Evolutionary conservation across 2,329 filamentous ascomycete genomes (phyloP), one percentile per base, ranked within the genome.

Genomic region (Penicillium sumatraense): DNA sequence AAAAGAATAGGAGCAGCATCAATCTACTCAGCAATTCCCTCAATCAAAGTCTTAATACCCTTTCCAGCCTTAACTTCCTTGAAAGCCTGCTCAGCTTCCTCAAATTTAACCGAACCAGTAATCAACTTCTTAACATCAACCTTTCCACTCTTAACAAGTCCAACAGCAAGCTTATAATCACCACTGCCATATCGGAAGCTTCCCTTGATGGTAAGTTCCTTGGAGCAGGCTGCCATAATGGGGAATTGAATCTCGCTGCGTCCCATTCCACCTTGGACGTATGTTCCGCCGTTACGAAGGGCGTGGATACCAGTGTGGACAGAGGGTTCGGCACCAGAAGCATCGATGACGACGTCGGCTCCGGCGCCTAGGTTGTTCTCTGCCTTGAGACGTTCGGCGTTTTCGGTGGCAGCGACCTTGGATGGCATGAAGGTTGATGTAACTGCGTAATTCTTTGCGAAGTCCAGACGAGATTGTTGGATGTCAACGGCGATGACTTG

Each of bases 211-310:
- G 88, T 96, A 49, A 96, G 81, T 80, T 98, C 93, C 79, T 97
- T 97, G 48, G 87, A 83, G 73, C 92, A 96, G 70, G 96, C 81
- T 5, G 90, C 89, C 84, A 93, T 90, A 72, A 98, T 96, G 49
- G 93, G 93, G 80, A 97, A 96, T 8, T 77, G 89, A 73, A 97
- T 93, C 68, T 96, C 90, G 35, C 86, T 75, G 71, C 89, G 89
- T 69, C 93, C 93, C 91, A 97, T 96, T 52, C 93, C 93, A 56
- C 87, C 91, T 78, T 96, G 91, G 8, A 96, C 88, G 67, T 91
- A 93, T 14, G 83, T 87, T 27, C 90, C 90, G 53, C 90, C 90
- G 44, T 81, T 80, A 60, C 87, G 83, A 23, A 92, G 83, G 18
- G 83, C 82, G 74, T 93, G 88, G 66, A 93, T 83, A 29, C 83